phyloP scores from a whole-genome alignment of 176 grass and related monocot genomes.

The Aegilops tauschii region DNA sequence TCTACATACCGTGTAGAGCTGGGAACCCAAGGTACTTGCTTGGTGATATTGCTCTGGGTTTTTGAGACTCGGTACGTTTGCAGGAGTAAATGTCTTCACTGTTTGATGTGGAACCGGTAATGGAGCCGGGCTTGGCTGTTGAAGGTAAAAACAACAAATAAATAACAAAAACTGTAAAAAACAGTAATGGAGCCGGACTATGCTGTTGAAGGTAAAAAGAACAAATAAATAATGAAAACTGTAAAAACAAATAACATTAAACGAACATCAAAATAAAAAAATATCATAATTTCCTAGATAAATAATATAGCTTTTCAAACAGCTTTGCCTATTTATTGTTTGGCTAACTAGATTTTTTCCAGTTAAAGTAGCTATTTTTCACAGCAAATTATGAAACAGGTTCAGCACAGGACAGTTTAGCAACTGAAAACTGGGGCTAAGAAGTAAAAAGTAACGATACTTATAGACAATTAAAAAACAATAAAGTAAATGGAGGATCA shows the following conservation, averaged over 20 bases:
- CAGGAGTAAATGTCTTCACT: slow-evolving; percentile 72
- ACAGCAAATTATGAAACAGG: background rate
- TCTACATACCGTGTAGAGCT: slow-evolving; percentile 75
- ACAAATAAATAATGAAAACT: background rate
- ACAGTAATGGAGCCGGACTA: slow-evolving; percentile 36
- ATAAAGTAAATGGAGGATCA: background rate
- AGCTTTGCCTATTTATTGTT: background rate
- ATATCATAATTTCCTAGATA: background rate
- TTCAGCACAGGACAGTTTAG: background rate
- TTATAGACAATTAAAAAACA: background rate
- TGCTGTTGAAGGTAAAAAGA: slow-evolving; percentile 29
- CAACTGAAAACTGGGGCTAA: background rate
- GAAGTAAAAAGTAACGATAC: background rate
- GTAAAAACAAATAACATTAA: background rate
- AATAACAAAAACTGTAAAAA: background rate
- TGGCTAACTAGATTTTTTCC: background rate
- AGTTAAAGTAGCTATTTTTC: background rate
- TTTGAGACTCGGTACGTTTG: slow-evolving; percentile 59
- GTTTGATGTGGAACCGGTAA: slow-evolving; percentile 39
- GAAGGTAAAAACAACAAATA: background rate
- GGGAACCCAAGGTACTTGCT: slow-evolving; percentile 77
- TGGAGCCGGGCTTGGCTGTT: slow-evolving; percentile 51
- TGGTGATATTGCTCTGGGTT: slow-evolving; percentile 93
- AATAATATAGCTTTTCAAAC: background rate
- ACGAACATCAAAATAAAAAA: background rate